Evolutionary conservation across 306 rosid species (phyloP), one percentile per base, ranked within the genome.

Genomic region (Quercus suber): DNA sequence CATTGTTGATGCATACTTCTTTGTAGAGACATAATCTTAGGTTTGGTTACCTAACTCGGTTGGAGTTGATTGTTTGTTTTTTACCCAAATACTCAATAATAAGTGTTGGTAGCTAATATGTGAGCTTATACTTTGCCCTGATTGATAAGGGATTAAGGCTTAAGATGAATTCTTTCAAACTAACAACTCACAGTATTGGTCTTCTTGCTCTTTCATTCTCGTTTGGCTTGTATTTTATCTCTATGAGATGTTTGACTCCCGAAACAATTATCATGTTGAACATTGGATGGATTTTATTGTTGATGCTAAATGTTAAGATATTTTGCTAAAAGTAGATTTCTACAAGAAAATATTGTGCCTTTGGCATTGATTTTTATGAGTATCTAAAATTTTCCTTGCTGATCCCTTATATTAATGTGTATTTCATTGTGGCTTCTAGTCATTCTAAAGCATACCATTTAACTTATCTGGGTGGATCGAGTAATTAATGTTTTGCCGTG

Each of bases 31-130:
- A 64, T 63, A 78, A 73, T 85, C 12, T 45, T 78, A 80, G 87
- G 78, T 83, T 73, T 53, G 84, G 79, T 73, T 71, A 79, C 80
- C 86, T 81, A 85, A 85, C 87, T 85, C 72, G 83, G 75, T 81
- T 78, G 57, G 56, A 18, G 43, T 68, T 58, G n/a, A 25, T 61
- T 63, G 25, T 56, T 69, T 74, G 23, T 53, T 74, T 58, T 60
- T 52, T 77, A 15, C 25, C 57, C 58, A n/a, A 41, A 69, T 73
- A 9, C 69, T 67, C 74, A 84, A 80, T 77, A 78, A 73, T 65
- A 28, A 57, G 52, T 33, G 55, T 61, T 68, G 71, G 74, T 73
- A 64, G 58, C 57, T 52, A 4, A 25, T 76, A 10, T 63, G 58
- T 56, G 78, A 49, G 70, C 49, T 80, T 61, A 15, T 51, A 58